Evolutionary conservation across 2,329 filamentous ascomycete genomes (phyloP), one percentile per base, ranked within the genome.

Genomic region (Coniochaeta sp.): DNA sequence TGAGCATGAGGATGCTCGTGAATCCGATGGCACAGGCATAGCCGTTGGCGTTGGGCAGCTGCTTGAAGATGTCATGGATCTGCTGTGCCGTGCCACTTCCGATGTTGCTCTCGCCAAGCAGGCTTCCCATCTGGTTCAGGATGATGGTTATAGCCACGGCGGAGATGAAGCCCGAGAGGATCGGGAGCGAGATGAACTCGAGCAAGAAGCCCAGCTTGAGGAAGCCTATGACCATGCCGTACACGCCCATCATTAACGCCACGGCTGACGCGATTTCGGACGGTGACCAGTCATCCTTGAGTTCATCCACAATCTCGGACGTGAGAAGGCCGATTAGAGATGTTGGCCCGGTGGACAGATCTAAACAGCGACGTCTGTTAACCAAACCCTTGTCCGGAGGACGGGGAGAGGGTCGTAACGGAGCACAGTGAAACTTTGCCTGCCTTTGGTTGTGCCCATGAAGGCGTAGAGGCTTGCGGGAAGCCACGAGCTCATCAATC

Each of bases 141-240:
- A 80, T 77, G 60, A 86, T 86, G 27, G 81, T 82, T 47, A 86
- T 77, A 22, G 81, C 83, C 1, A 83, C 82, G 1, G 82, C 82
- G 0, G 81, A 83, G 57, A 86, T 83, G 67, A 85, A 86, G 4
- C 83, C 83, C 6, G 73, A 81, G 1, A 86, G 71, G 1, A 86
- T 79, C 0, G 82, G 82, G 1, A 82, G 73, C 0, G 82, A 85
- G 57, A 86, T 79, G 58, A 84, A 86, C 54, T 86, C 81, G 18
- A 86, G 72, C 5, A 86, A 69, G 61, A 84, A 86, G 1, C 82
- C 82, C 5, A 86, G 75, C 50, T 81, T 82, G 20, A 85, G 69
- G 1, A 85, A 69, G 0, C 83, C 83, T 3, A 86, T 67, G 14
- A 74, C 70, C 20, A 86, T 72, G 14, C 77, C 72, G 58, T 81